Conservation (phyloP, 345 rosid species). For the Capsella bursapastoris region DNA sequence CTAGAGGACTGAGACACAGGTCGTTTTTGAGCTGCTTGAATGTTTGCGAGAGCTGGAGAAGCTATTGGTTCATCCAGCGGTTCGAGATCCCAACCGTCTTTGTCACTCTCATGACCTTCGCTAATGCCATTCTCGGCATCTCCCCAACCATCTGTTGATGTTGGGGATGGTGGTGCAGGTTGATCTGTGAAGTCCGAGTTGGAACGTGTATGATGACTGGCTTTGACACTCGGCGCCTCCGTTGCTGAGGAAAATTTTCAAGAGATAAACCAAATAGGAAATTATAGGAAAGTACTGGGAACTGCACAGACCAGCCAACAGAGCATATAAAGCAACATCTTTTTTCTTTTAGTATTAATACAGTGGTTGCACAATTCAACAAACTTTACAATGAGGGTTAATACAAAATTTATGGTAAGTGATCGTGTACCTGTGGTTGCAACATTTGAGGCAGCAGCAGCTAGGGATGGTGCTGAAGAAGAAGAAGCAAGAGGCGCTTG, state of each 20-base stretch:
- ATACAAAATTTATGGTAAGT: background rate
- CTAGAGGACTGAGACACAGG: conserved; percentile 74
- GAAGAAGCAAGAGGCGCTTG: conserved; percentile 73
- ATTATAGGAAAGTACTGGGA: background rate
- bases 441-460: conserved; percentile 59
- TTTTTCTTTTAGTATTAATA: conserved; percentile 15
- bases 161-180: conserved; percentile 77
- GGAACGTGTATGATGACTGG: conserved; percentile 61
- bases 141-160: conserved; percentile 99
- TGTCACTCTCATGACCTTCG: conserved; percentile 75
- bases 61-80: conserved; percentile 91
- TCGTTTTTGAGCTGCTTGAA: conserved; percentile 93
- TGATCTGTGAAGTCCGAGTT: conserved; percentile 74
- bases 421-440: conserved; percentile 64
- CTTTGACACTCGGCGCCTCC: conserved; percentile 59
- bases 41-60: conserved; percentile 74
- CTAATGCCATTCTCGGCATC: conserved; percentile 82
- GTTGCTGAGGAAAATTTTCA: conserved; percentile 44
- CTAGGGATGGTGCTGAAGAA: conserved; percentile 51
- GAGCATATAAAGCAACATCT: background rate
- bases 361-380: background rate
- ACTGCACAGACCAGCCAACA: conserved; percentile 4
- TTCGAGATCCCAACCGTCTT: conserved; percentile 98
- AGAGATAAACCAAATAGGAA: conserved; percentile 3
- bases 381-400: conserved; percentile 5